Evolutionary conservation across 768 basidiomycete species (phyloP).

Genomic region (Russula ochroleuca): DNA sequence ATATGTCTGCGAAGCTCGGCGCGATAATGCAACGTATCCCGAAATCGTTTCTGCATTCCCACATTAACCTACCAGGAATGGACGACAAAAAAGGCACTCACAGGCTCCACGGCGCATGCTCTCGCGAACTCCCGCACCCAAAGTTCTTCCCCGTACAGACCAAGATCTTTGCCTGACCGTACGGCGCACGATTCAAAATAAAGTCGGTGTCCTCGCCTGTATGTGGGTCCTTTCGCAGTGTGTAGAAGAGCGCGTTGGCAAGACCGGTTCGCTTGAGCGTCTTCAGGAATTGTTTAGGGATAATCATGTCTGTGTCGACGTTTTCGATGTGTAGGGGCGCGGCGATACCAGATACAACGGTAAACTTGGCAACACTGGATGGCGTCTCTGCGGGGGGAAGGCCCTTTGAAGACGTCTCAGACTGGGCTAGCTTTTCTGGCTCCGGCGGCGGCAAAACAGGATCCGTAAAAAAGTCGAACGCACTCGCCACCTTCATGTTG

Average conservation of each 20-base stretch:
- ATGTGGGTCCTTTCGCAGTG: conserved; percentile 46
- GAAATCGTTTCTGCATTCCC: conserved; percentile 47
- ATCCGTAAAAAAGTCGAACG: conserved; percentile 74
- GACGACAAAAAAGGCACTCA: conserved; percentile 30
- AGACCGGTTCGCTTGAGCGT: conserved; percentile 62
- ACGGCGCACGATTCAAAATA: conserved; percentile 56
- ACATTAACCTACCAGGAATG: not conserved
- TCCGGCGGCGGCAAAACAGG: conserved; percentile 42
- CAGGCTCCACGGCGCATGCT: conserved; percentile 59
- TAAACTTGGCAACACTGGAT: conserved; percentile 42
- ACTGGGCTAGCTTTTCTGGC: conserved; percentile 31
- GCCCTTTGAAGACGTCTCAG: conserved; percentile 28
- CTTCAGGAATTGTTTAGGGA: conserved; percentile 64
- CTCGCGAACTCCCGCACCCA: conserved; percentile 57
- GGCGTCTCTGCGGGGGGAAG: conserved; percentile 33
- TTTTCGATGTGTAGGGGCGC: conserved; percentile 53
- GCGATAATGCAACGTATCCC: conserved; percentile 61
- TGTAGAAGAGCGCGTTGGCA: conserved; percentile 54
- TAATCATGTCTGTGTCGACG: conserved; percentile 65
- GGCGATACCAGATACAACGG: conserved; percentile 47
- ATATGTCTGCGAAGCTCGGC: conserved; percentile 60
- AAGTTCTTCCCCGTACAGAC: conserved; percentile 60
- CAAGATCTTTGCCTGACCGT: conserved; percentile 48
- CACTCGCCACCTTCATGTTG: conserved; percentile 65
- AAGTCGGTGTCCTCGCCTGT: conserved; percentile 55